Conservation (phyloP, 768 basidiomycete species). For the Leccinellum luteum region DNA sequence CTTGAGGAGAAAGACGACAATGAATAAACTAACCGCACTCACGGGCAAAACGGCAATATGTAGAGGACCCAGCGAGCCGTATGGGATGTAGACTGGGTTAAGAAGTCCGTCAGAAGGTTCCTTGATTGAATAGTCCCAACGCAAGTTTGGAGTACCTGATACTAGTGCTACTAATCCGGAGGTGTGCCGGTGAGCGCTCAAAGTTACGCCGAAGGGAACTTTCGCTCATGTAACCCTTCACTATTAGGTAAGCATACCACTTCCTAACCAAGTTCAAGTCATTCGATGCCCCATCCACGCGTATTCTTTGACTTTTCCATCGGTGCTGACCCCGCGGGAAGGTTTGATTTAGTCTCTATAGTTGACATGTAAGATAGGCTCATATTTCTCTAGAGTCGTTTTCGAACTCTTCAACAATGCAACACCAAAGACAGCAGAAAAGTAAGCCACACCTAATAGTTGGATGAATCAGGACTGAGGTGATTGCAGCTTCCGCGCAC, state of each 20-base stretch:
- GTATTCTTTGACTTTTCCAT: slow-evolving; percentile 68
- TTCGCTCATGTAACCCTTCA: neutral
- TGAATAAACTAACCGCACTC: slow-evolving; percentile 4
- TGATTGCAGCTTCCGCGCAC: slow-evolving; percentile 65
- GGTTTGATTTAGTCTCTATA: slow-evolving; percentile 36
- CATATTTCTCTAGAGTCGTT: slow-evolving; percentile 46
- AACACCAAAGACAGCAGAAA: slow-evolving; percentile 76
- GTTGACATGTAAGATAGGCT: slow-evolving; percentile 6
- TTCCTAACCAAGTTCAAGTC: neutral
- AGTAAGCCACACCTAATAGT: slow-evolving; percentile 44
- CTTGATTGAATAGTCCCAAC: neutral
- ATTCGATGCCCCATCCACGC: slow-evolving; percentile 51
- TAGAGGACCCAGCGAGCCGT: neutral
- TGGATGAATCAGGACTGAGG: slow-evolving; percentile 9
- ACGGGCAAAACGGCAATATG: neutral
- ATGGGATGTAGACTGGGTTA: neutral
- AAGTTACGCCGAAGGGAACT: neutral
- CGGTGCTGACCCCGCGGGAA: slow-evolving; percentile 49
- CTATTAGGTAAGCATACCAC: slow-evolving; percentile 14
- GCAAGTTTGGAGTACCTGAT: neutral
- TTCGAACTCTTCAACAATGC: slow-evolving; percentile 75
- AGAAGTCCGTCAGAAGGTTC: neutral
- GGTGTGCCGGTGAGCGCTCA: neutral
- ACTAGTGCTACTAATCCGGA: neutral
- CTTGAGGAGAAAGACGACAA: neutral